Base-by-base conservation (phyloP, 2,329 filamentous ascomycete species). In the Aspergillus latus region DNA sequence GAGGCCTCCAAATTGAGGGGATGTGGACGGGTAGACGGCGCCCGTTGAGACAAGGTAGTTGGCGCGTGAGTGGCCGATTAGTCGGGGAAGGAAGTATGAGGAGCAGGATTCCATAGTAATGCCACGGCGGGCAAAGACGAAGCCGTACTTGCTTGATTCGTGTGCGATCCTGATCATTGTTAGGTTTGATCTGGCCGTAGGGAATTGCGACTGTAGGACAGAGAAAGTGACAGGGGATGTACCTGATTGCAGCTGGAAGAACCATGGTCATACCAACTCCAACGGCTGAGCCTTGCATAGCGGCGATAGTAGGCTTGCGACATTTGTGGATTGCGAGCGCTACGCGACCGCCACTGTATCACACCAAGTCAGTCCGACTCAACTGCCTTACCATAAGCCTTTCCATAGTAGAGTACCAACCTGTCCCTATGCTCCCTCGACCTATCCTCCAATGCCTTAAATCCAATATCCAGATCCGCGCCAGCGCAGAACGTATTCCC, bases 71-170 rank as follows among this genome's bases (percentile, higher is more conserved):
- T 66, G 62, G 1, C 89, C 88, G 58, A 91, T 80, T 28, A 91
- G 76, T 0, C 86, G 81, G 2, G 88, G 88, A 36, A 92, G 78
- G 76, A 89, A 92, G 72, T 82, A 92, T 7, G 84, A 86, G 49
- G 81, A 85, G 66, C 83, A 87, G 0, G 86, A 88, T 72, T 92
- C 89, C 82, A 89, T 87, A 57, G 84, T 79, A 65, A 92, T 79
- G 1, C 88, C 88, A 43, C 88, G 80, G 28, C 87, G 82, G 26
- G 82, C 80, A 70, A 92, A 92, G 15, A 90, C 87, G 68, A 91
- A 89, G 51, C 88, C 88, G 60, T 91, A 82, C 67, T 88, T 88
- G 2, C 87, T 85, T 9, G 75, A 72, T 40, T 74, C 68, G 61
- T 82, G 84, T 40, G 77, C 83, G 59, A 87, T 74, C 42, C 82